Conservation (phyloP, 2,329 filamentous ascomycete species). For the Clarireedia paspali region DNA sequence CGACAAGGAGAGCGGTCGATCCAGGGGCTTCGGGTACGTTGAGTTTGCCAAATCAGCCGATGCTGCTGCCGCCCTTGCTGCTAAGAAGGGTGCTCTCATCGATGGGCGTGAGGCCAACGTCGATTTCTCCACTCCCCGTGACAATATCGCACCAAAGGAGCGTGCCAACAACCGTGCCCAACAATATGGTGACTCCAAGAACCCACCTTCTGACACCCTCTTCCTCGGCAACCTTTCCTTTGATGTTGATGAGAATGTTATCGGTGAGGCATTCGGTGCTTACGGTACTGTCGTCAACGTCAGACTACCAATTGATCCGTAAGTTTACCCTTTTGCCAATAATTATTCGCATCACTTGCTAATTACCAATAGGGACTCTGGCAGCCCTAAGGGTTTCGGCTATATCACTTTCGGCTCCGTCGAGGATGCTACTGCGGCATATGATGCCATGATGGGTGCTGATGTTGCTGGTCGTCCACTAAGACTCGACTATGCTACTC, state of each 20-base stretch:
- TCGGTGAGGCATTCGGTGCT: conserved; percentile 56
- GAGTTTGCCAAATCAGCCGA: conserved; percentile 55
- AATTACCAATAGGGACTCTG: conserved; percentile 42
- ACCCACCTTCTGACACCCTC: conserved; percentile 58
- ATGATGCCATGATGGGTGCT: conserved; percentile 53
- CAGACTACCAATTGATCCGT: conserved; percentile 61
- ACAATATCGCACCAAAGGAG: conserved; percentile 39
- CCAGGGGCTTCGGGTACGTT: conserved; percentile 69
- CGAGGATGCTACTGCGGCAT: conserved; percentile 58
- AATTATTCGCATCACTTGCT: conserved; percentile 19
- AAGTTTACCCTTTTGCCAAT: conserved; percentile 18
- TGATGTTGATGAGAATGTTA: conserved; percentile 55
- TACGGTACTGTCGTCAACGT: conserved; percentile 57
- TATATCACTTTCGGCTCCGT: conserved; percentile 63
- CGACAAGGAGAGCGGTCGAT: conserved; percentile 57
- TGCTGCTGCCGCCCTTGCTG: conserved; percentile 55
- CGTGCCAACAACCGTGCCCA: conserved; percentile 44
- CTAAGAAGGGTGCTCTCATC: conserved; percentile 56
- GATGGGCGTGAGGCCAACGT: conserved; percentile 62
- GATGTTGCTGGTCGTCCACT: conserved; percentile 58
- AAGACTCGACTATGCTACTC: conserved; percentile 60
- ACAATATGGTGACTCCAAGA: conserved; percentile 55
- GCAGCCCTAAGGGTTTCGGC: conserved; percentile 64
- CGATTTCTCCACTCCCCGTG: conserved; percentile 59
- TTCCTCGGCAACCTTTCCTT: conserved; percentile 69